phyloP scores from a whole-genome alignment of 345 rosid species.

The Acer yangbiense region DNA sequence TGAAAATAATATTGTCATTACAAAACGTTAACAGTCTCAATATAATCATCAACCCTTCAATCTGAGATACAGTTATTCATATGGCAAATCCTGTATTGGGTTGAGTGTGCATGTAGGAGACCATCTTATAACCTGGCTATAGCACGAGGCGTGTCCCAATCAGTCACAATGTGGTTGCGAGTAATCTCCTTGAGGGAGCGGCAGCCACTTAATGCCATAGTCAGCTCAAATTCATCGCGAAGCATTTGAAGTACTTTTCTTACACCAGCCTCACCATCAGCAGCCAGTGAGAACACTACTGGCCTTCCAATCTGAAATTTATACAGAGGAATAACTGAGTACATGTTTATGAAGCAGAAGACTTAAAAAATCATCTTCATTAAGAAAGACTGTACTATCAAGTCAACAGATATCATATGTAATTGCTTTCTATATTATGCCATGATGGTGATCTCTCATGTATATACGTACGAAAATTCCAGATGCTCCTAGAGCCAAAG shows the following conservation, averaged over 20 bases:
- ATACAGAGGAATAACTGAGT: neutral
- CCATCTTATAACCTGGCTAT: conserved; percentile 41
- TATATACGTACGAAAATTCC: conserved; percentile 80
- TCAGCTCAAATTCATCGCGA: conserved; percentile 78
- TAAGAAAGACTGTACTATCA: neutral
- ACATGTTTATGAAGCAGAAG: neutral
- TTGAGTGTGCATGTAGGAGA: neutral
- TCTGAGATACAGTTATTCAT: neutral
- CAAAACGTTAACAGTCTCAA: neutral
- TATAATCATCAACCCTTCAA: neutral
- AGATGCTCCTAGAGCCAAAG: conserved; percentile 93
- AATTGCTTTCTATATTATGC: neutral
- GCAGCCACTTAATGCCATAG: conserved; percentile 92
- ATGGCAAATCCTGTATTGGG: neutral
- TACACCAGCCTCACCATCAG: conserved; percentile 75
- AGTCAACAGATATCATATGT: neutral
- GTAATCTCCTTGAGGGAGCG: conserved; percentile 83
- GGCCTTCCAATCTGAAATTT: conserved; percentile 84
- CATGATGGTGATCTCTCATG: neutral
- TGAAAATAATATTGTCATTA: neutral
- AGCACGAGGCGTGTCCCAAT: conserved; percentile 66
- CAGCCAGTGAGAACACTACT: conserved; percentile 76
- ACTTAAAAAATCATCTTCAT: too few species aligned
- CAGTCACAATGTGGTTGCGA: conserved; percentile 65
- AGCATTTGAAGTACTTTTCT: conserved; percentile 78